A percentile compares a stretch with the other conserved stretches of the same genome.
These are phyloP conservation scores for Posidonia australis DNA, from an alignment of 106 monocot species.

Conservation along the genomic window DNA sequence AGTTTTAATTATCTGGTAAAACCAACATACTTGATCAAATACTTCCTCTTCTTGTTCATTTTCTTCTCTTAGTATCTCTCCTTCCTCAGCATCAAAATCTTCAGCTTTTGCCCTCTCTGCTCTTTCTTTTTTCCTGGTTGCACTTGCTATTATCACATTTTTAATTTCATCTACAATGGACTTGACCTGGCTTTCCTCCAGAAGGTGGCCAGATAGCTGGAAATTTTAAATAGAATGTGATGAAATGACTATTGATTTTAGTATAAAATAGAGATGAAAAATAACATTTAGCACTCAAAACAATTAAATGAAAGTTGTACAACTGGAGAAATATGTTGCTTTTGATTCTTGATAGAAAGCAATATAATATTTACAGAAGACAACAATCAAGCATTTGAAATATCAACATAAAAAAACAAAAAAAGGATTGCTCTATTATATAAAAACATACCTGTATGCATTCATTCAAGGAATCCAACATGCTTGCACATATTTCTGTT, in stretches of 20 bases:
- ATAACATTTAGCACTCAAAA: background rate
- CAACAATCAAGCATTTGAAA: background rate
- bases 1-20: background rate
- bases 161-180: constrained; percentile 86
- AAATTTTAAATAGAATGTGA: background rate
- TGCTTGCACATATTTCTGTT: constrained; percentile 70
- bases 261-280: background rate
- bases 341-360: background rate
- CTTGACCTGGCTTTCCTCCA: constrained; percentile 69
- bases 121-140: constrained; percentile 74
- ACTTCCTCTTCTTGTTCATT: constrained; percentile 98
- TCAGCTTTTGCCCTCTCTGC: constrained; percentile 82
- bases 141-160: constrained; percentile 77
- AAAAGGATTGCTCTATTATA: background rate
- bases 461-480: constrained; percentile 88
- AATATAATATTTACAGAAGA: background rate
- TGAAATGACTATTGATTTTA: no score
- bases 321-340: background rate
- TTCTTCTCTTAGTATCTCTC: constrained; percentile 83
- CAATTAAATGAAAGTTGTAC: background rate
- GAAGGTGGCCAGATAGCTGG: constrained; percentile 72
- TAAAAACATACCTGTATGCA: constrained; percentile 61
- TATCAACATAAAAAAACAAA: background rate
- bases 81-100: constrained; percentile 98
- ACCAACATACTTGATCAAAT: constrained; percentile 57